Conservation (phyloP, 768 basidiomycete species). For the Nevesoporus exiguus region DNA sequence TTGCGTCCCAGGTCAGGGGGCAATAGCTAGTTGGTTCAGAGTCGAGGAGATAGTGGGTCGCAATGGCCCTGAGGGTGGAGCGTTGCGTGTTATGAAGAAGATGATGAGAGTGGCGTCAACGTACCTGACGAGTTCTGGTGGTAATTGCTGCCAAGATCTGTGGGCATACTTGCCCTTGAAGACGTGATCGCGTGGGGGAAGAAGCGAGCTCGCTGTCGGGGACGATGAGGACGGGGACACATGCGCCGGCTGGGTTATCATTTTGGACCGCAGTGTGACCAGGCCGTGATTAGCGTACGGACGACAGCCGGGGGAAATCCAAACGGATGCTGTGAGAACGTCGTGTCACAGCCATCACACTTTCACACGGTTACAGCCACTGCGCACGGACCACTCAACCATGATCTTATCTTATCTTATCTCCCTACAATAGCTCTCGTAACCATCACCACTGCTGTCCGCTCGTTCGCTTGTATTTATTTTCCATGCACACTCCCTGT, state of each 20-base stretch:
- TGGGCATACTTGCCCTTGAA: constrained; percentile 58
- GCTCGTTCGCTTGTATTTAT: neutral
- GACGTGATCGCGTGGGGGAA: constrained; percentile 24
- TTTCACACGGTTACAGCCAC: constrained; percentile 23
- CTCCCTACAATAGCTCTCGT: constrained; percentile 17
- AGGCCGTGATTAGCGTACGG: constrained; percentile 36
- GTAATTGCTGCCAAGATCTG: constrained; percentile 61
- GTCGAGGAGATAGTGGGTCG: constrained; percentile 55
- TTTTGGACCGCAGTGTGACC: constrained; percentile 36
- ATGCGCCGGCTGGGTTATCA: constrained; percentile 27
- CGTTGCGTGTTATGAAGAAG: constrained; percentile 4
- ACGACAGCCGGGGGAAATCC: constrained; percentile 36
- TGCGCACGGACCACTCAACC: constrained; percentile 28
- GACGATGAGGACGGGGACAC: constrained; percentile 16
- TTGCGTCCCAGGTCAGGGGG: constrained; percentile 47
- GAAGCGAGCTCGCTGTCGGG: constrained; percentile 7
- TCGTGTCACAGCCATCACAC: constrained; percentile 27
- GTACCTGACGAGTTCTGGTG: constrained; percentile 59
- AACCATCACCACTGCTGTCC: constrained; percentile 1
- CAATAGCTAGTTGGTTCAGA: constrained; percentile 40
- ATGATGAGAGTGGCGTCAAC: constrained; percentile 34
- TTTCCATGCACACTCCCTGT: constrained; percentile 12
- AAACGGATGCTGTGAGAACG: constrained; percentile 30
- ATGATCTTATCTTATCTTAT: constrained; percentile 13
- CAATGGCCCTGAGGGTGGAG: constrained; percentile 21